Evolutionary conservation across 2,329 filamentous ascomycete genomes (phyloP).

Genomic region (Claviceps quebecensis): DNA sequence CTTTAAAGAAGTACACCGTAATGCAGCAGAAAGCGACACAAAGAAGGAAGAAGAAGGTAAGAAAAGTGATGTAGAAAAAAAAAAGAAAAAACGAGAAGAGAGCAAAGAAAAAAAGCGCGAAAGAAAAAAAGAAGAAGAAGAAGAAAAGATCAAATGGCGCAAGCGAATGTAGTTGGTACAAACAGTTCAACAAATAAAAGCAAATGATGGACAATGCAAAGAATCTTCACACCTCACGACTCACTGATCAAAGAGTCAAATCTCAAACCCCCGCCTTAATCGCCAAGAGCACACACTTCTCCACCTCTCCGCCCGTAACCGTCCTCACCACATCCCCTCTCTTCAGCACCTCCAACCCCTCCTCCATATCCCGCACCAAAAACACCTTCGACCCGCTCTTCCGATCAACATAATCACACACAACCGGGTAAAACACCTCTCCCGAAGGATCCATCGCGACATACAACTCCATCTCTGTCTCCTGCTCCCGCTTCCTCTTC

Average conservation of each 20-base stretch:
- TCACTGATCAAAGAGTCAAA: not conserved
- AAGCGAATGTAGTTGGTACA: not conserved
- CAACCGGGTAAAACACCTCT: constrained; percentile 14
- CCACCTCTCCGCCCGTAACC: constrained; percentile 15
- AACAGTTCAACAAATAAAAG: no score
- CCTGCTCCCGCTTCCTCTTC: not conserved
- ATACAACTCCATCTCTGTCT: constrained; percentile 7
- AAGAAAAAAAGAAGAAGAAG: not conserved
- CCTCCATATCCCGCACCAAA: constrained; percentile 13
- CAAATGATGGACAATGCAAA: not conserved
- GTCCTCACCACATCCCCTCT: constrained; percentile 11
- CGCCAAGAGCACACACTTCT: constrained; percentile 3
- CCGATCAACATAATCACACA: constrained; percentile 15
- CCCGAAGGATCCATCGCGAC: constrained; percentile 10
- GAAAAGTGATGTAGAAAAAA: not conserved
- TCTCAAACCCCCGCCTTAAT: not conserved
- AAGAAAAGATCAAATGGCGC: not conserved
- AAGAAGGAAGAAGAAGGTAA: not conserved
- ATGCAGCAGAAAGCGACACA: not conserved
- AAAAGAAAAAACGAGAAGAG: not conserved
- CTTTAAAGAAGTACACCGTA: no score
- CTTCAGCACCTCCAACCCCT: constrained; percentile 12
- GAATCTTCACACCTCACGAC: no score
- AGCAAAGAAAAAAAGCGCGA: not conserved
- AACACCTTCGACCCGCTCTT: constrained; percentile 13